Percentiles rank a stretch among this genome's conserved stretches.
Conservation (phyloP, 1,284 basidiomycete genomes). For the Ustilago trichophora region DNA sequence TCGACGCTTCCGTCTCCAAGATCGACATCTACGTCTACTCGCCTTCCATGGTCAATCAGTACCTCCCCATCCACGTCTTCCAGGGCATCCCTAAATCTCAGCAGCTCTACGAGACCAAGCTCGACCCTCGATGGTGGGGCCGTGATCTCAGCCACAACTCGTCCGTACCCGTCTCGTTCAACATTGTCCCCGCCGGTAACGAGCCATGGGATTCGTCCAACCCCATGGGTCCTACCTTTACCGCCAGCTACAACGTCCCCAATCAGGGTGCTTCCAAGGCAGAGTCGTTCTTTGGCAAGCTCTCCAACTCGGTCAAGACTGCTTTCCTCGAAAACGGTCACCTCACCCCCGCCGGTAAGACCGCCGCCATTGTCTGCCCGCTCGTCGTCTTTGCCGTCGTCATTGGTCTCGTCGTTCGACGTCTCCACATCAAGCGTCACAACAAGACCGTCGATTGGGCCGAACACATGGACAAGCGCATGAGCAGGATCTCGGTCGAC, state of each 20-base stretch:
- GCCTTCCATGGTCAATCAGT: conserved; percentile 37
- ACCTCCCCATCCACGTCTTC: conserved; percentile 60
- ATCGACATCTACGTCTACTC: conserved; percentile 65
- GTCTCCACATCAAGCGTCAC: conserved; percentile 62
- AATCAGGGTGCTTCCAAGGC: conserved; percentile 39
- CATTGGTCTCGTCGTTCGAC: conserved; percentile 54
- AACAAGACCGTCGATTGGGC: conserved; percentile 65
- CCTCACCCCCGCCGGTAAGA: conserved; percentile 56
- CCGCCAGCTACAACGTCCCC: conserved; percentile 54
- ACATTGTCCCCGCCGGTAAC: conserved; percentile 63
- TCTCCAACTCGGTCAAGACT: conserved; percentile 49
- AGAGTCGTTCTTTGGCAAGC: conserved; percentile 44
- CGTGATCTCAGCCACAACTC: conserved; percentile 46
- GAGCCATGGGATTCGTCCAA: conserved; percentile 64
- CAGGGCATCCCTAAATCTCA: conserved; percentile 44
- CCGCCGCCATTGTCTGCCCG: conserved; percentile 62
- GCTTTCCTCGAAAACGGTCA: conserved; percentile 54
- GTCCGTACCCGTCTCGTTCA: conserved; percentile 54
- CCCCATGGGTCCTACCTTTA: conserved; percentile 61
- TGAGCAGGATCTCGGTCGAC: conserved; percentile 62
- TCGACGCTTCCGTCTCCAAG: conserved; percentile 39
- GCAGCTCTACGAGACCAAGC: conserved; percentile 46
- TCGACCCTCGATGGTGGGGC: conserved; percentile 61
- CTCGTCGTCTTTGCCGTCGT: conserved; percentile 52
- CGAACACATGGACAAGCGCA: conserved; percentile 64